These are phyloP conservation scores for Lactarius pseudohatsudake DNA, from an alignment of 768 basidiomycete species.

Conservation along the genomic window DNA sequence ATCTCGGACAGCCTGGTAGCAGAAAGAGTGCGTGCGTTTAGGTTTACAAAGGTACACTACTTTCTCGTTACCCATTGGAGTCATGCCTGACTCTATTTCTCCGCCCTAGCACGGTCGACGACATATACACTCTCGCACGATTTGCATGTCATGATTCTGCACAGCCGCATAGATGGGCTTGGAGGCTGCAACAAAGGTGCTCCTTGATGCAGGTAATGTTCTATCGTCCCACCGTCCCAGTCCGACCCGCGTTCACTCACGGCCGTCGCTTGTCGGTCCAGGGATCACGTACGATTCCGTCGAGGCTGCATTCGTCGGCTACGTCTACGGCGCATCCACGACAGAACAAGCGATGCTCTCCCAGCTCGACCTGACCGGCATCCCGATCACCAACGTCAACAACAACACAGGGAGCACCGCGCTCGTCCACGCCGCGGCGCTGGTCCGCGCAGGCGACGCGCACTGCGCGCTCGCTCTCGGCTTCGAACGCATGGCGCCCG, in stretches of 20 bases:
- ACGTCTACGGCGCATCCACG: conserved; percentile 54
- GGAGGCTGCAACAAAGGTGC: conserved; percentile 83
- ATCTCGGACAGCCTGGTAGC: too few relatives aligned
- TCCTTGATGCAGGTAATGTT: conserved; percentile 72
- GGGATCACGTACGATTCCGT: conserved; percentile 82
- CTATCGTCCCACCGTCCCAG: not conserved
- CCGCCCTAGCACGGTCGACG: conserved; percentile 56
- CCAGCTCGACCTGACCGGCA: too few relatives aligned
- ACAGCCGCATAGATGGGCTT: conserved; percentile 64
- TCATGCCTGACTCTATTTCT: not conserved
- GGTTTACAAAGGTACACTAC: conserved; percentile 65
- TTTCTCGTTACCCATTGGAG: not conserved
- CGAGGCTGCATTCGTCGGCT: conserved; percentile 75
- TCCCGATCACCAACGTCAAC: too few relatives aligned
- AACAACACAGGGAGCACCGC: too few relatives aligned
- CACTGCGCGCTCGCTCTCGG: too few relatives aligned
- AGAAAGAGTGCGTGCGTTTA: too few relatives aligned
- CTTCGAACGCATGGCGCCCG: too few relatives aligned
- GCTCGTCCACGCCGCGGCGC: too few relatives aligned
- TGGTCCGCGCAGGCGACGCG: too few relatives aligned
- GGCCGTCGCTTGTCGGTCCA: conserved; percentile 31
- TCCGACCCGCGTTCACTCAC: not conserved
- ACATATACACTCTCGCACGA: conserved; percentile 36
- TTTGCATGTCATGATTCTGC: not conserved
- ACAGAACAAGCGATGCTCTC: too few relatives aligned